Evolutionary conservation across 179 eudicot species (phyloP).

Genomic region (Heliamphora ciliata): DNA sequence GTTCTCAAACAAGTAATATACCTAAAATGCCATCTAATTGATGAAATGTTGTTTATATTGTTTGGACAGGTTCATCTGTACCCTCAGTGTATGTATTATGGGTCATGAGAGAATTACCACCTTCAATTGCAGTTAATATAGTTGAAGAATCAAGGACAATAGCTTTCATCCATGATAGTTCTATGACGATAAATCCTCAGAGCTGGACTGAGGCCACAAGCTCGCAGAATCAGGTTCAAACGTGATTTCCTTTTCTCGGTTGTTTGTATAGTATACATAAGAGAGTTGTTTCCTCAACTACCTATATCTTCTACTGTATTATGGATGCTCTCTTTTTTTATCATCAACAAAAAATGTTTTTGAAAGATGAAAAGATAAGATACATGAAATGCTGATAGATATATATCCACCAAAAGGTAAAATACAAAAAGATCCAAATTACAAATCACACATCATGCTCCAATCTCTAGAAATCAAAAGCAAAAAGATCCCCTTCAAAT

Average conservation of each 20-base stretch:
- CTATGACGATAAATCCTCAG: constrained; percentile 42
- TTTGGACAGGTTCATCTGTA: constrained; percentile 63
- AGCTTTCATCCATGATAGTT: constrained; percentile 56
- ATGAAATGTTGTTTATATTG: constrained; percentile 7
- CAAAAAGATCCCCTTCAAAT: no score
- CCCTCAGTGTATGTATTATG: constrained; percentile 77
- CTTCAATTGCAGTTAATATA: constrained; percentile 31
- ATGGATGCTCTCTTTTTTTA: no score
- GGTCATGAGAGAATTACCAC: constrained; percentile 92
- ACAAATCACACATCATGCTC: no score
- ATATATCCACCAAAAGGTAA: no score
- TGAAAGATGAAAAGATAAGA: no score
- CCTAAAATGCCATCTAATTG: neutral
- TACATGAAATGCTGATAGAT: no score
- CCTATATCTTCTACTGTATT: neutral
- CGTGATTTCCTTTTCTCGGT: neutral
- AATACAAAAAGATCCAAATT: no score
- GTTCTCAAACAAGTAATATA: neutral
- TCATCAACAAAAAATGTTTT: no score
- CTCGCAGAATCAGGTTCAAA: constrained; percentile 69
- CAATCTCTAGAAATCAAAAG: no score
- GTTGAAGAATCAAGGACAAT: constrained; percentile 59
- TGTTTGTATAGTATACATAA: neutral
- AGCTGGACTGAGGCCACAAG: constrained; percentile 67
- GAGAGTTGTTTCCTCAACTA: neutral